Conservation (phyloP, 1,139 yeast species). For the Candida gigantensis region DNA sequence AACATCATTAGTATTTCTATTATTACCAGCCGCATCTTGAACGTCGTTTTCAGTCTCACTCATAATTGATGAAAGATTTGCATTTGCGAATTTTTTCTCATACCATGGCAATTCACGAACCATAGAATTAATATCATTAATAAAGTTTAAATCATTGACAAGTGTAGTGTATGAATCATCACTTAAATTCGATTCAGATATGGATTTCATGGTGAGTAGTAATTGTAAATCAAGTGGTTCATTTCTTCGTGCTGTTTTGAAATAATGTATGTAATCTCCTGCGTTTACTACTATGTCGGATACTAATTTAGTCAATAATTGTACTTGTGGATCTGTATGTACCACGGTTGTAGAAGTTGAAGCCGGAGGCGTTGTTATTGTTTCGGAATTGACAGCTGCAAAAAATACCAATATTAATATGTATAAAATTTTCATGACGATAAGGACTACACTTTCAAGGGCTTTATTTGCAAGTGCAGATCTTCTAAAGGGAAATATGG, state of each 20-base stretch:
- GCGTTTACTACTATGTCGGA: slow-evolving; percentile 25
- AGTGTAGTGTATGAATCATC: slow-evolving; percentile 41
- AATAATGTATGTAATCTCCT: slow-evolving; percentile 24
- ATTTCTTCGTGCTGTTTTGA: slow-evolving; percentile 21
- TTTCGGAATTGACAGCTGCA: too few relatives aligned
- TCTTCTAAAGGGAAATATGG: too few relatives aligned
- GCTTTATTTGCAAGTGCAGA: too few relatives aligned
- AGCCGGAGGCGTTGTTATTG: too few relatives aligned
- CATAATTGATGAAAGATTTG: slow-evolving; percentile 9
- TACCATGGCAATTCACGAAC: slow-evolving; percentile 43
- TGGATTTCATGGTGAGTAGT: slow-evolving; percentile 22
- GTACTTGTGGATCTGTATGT: slow-evolving; percentile 16
- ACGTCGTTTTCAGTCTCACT: not conserved
- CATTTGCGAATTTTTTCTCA: slow-evolving; percentile 18
- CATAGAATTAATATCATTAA: slow-evolving; percentile 23
- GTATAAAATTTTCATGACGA: too few relatives aligned
- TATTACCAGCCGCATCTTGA: too few relatives aligned
- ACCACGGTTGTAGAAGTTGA: slow-evolving; percentile 4
- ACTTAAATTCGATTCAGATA: slow-evolving; percentile 26
- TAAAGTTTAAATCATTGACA: slow-evolving; percentile 19
- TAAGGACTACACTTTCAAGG: too few relatives aligned
- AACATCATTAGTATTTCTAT: not conserved
- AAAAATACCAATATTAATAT: too few relatives aligned
- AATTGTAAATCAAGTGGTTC: slow-evolving; percentile 25
- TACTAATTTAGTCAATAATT: slow-evolving; percentile 31